Percentiles rank a stretch among this genome's conserved stretches.
Conservation (phyloP, 2,329 filamentous ascomycete genomes). For the Colletotrichum lentis region DNA sequence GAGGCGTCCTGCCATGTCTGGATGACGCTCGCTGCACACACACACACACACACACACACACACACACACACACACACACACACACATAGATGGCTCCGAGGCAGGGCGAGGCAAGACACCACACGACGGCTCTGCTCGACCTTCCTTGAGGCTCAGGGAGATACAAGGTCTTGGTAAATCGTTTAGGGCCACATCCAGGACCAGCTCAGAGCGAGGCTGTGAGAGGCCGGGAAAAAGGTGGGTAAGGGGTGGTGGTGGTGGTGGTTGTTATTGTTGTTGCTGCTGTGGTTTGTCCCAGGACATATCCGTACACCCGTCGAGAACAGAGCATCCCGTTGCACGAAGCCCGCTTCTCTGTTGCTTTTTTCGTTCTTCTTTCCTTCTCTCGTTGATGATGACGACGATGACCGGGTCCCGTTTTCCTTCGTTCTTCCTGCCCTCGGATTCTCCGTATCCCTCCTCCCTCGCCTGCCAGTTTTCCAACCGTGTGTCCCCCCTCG, state of each 20-base stretch:
- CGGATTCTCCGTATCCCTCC: background rate
- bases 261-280: no score
- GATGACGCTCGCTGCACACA: background rate
- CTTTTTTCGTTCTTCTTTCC: slow-evolving; percentile 10
- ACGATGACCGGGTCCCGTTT: slow-evolving; percentile 17
- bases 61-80: no score
- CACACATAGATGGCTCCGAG: slow-evolving; percentile 6
- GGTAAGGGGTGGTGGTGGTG: no score
- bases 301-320: slow-evolving; percentile 8
- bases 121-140: no score
- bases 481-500: slow-evolving; percentile 4
- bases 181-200: slow-evolving; percentile 20
- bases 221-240: no score
- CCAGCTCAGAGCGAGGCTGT: slow-evolving; percentile 6
- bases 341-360: slow-evolving; percentile 5
- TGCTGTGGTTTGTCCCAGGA: no score
- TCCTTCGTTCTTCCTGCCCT: background rate
- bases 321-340: slow-evolving; percentile 4
- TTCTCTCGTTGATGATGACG: slow-evolving; percentile 1
- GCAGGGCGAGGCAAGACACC: slow-evolving; percentile 17
- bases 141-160: background rate
- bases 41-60: no score
- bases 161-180: slow-evolving; percentile 3
- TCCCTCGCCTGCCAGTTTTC: background rate
- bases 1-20: background rate